Evolutionary conservation across 73 alveolate genomes (phyloP).

Genomic region (Effrenium voratum): DNA sequence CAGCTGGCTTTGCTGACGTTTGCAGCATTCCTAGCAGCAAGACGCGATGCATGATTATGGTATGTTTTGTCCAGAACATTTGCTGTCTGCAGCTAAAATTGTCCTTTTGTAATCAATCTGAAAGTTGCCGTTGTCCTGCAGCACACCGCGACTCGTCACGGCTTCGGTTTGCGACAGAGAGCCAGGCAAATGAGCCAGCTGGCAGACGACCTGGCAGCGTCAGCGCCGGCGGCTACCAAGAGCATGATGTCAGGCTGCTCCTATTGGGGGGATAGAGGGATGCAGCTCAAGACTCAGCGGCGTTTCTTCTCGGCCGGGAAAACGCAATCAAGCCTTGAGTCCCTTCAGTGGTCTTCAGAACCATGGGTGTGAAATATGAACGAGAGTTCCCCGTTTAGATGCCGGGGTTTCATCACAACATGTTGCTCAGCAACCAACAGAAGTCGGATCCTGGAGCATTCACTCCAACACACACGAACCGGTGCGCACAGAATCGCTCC

Average conservation of each 20-base stretch:
- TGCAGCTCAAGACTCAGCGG: too few relatives aligned
- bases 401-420: too few relatives aligned
- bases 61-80: not conserved
- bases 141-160: not conserved
- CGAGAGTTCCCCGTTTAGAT: too few relatives aligned
- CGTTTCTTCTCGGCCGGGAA: too few relatives aligned
- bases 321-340: too few relatives aligned
- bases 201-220: slow-evolving; percentile 38
- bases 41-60: not conserved
- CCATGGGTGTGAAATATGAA: too few relatives aligned
- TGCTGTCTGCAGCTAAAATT: not conserved
- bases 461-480: too few relatives aligned
- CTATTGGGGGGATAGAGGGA: too few relatives aligned
- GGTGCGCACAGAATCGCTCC: too few relatives aligned
- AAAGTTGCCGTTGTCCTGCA: not conserved
- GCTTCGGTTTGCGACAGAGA: not conserved
- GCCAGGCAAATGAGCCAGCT: slow-evolving; percentile 38
- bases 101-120: not conserved
- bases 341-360: too few relatives aligned
- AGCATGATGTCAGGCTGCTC: slow-evolving; percentile 57
- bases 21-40: not conserved
- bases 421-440: too few relatives aligned
- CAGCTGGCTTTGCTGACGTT: not conserved
- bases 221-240: slow-evolving; percentile 30
- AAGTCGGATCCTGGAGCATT: too few relatives aligned